Conservation (phyloP, 495 filamentous ascomycete species). For the Xylaria nigripes region DNA sequence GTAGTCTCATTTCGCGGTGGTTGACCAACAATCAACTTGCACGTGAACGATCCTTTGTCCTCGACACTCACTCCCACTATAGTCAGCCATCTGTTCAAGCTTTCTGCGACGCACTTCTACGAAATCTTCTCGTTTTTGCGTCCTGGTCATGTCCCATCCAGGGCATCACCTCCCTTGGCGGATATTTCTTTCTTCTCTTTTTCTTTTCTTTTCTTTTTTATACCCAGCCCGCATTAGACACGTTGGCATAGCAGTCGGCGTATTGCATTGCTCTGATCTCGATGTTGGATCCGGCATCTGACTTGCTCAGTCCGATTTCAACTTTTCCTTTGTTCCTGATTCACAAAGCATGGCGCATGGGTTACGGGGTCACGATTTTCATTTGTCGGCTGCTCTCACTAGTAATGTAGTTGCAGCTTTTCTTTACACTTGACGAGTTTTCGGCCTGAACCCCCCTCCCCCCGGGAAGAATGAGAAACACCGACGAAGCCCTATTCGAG, state of each 20-base stretch:
- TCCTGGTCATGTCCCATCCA: background rate
- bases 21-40: background rate
- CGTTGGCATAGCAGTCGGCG: slow-evolving; percentile 23
- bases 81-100: background rate
- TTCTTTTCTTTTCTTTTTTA: slow-evolving; percentile 5
- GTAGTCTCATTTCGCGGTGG: background rate
- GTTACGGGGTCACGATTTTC: slow-evolving; percentile 1
- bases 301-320: slow-evolving; percentile 13
- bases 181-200: background rate
- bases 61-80: background rate
- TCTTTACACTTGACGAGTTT: background rate
- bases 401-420: background rate
- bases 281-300: slow-evolving; percentile 23
- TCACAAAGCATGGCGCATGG: slow-evolving; percentile 23
- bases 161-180: slow-evolving; percentile 3
- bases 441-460: background rate
- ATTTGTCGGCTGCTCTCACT: background rate
- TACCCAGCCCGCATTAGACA: slow-evolving; percentile 24
- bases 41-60: background rate
- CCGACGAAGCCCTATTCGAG: background rate
- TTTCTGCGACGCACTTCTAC: background rate
- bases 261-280: slow-evolving; percentile 22
- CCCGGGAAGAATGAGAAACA: too few relatives aligned
- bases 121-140: background rate
- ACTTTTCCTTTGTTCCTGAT: slow-evolving; percentile 9